Percentiles rank a stretch among this genome's conserved stretches.
Conservation (phyloP, 768 basidiomycete species). For the Hemileccinum rubropunctum region DNA sequence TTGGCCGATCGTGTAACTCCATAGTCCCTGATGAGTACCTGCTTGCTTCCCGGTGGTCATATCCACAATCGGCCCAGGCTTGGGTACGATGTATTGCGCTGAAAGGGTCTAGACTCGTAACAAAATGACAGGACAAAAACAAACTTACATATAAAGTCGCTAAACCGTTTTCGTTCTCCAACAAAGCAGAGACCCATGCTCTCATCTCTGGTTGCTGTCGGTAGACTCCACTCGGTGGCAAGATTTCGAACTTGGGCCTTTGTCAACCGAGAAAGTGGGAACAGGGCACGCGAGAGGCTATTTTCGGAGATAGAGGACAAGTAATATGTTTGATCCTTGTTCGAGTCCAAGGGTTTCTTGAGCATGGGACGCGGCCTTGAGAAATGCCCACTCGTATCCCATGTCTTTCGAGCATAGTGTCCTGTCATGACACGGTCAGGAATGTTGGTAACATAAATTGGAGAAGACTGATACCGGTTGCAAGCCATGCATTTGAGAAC, state of each 20-base stretch:
- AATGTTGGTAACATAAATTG: neutral
- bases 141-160: conserved; percentile 65
- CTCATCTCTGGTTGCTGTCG: conserved; percentile 74
- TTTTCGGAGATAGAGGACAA: conserved; percentile 72
- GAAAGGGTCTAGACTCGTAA: neutral
- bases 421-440: conserved; percentile 40
- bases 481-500: conserved; percentile 60
- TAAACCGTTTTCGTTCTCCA: conserved; percentile 73
- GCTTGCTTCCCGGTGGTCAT: conserved; percentile 50
- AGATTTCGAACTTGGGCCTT: conserved; percentile 75
- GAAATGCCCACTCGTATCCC: conserved; percentile 28
- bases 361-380: conserved; percentile 45
- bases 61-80: conserved; percentile 68
- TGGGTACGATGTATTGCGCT: conserved; percentile 77
- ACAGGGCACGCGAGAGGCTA: conserved; percentile 65
- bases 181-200: conserved; percentile 97
- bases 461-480: conserved; percentile 58
- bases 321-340: conserved; percentile 93
- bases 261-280: conserved; percentile 66
- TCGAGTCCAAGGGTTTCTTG: conserved; percentile 50
- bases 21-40: conserved; percentile 70
- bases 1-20: conserved; percentile 87
- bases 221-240: conserved; percentile 58
- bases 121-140: neutral
- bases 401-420: conserved; percentile 80